Conservation (phyloP, 2,329 filamentous ascomycete genomes). For the Botrytis tulipae region DNA sequence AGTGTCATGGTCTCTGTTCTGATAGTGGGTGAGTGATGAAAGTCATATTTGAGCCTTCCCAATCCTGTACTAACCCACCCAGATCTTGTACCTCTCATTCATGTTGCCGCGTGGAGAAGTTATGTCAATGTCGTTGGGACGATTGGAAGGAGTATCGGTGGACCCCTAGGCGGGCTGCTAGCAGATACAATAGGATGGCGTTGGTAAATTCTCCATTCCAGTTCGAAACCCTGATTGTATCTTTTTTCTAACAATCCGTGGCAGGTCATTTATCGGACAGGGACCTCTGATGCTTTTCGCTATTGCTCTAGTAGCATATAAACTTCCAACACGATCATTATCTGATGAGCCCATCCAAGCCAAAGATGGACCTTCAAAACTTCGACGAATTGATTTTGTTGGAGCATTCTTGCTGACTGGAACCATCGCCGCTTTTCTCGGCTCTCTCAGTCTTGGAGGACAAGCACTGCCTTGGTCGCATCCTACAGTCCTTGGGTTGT, state of each 20-base stretch:
- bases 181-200: constrained; percentile 73
- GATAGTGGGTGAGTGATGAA: constrained; percentile 16
- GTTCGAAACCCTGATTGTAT: neutral
- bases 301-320: constrained; percentile 60
- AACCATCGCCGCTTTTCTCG: constrained; percentile 39
- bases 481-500: constrained; percentile 36
- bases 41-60: neutral
- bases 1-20: constrained; percentile 34
- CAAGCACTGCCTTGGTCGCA: constrained; percentile 43
- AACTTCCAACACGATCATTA: constrained; percentile 43
- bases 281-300: constrained; percentile 66
- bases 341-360: constrained; percentile 56
- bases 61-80: neutral
- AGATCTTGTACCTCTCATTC: constrained; percentile 45
- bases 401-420: constrained; percentile 55
- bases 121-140: constrained; percentile 70
- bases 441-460: constrained; percentile 51
- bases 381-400: constrained; percentile 69
- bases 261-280: constrained; percentile 68
- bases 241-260: neutral
- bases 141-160: constrained; percentile 64
- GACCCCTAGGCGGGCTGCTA: constrained; percentile 68
- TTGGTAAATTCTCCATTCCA: constrained; percentile 49
- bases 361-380: constrained; percentile 62
- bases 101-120: constrained; percentile 61